phyloP scores from a whole-genome alignment of 2,329 filamentous ascomycete genomes.

The Canariomyces notabilis region DNA sequence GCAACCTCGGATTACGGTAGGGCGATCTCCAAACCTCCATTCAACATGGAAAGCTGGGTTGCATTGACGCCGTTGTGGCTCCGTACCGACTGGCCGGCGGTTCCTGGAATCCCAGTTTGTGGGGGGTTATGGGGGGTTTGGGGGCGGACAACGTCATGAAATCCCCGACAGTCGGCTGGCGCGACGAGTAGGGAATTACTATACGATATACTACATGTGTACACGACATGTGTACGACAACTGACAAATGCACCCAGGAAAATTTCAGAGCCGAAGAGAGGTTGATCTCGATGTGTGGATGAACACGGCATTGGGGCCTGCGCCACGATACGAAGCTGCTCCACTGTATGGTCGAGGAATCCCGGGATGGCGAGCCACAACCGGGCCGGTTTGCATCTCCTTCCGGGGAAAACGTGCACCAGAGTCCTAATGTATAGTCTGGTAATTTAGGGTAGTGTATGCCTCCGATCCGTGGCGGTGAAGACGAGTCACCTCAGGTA shows the following conservation, averaged over 20 bases:
- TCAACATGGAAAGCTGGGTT: neutral
- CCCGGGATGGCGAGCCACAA: conserved; percentile 10
- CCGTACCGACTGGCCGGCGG: neutral
- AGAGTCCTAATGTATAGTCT: too few species aligned
- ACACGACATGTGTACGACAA: too few species aligned
- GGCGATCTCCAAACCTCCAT: neutral
- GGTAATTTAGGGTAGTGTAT: too few species aligned
- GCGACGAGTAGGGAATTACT: too few species aligned
- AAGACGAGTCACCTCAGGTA: conserved; percentile 3
- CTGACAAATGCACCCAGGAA: neutral
- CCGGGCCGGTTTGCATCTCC: neutral
- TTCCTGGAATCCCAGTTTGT: neutral
- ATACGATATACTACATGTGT: too few species aligned
- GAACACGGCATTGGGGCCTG: conserved; percentile 1
- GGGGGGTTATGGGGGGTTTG: neutral
- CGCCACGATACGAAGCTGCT: conserved; percentile 16
- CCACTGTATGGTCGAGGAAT: conserved; percentile 8
- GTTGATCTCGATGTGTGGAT: neutral
- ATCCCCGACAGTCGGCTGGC: too few species aligned
- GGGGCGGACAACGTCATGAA: too few species aligned
- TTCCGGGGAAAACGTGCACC: neutral
- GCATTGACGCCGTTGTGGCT: neutral
- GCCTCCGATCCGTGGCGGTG: conserved; percentile 10
- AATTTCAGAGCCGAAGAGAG: neutral
- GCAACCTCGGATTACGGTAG: too few species aligned